phyloP scores from a whole-genome alignment of 306 rosid species.

The Glycine latifolia region DNA sequence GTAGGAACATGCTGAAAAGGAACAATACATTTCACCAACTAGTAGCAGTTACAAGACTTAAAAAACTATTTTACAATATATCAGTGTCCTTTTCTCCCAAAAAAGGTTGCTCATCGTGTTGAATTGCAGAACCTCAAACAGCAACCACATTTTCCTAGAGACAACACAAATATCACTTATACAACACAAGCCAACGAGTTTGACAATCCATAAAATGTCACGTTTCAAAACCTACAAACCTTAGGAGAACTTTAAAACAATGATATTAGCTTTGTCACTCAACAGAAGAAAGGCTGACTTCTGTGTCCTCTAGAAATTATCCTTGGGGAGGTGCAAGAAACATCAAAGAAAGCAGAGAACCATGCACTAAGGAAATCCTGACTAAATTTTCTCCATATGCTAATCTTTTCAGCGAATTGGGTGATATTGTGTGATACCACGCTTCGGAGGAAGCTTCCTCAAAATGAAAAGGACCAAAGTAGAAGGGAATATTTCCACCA shows the following conservation, averaged over 20 bases:
- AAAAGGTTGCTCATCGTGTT: conserved; percentile 42
- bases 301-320: conserved; percentile 45
- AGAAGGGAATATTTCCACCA: conserved; percentile 67
- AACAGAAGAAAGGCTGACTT: conserved; percentile 48
- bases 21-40: conserved; percentile 43
- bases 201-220: conserved; percentile 49
- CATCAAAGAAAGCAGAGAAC: conserved; percentile 48
- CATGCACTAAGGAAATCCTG: conserved; percentile 34
- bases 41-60: conserved; percentile 36
- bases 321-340: conserved; percentile 41
- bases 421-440: conserved; percentile 64
- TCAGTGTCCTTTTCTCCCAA: conserved; percentile 43
- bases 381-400: conserved; percentile 39
- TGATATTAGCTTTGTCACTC: conserved; percentile 51
- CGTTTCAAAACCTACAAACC: conserved; percentile 47
- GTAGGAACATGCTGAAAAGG: conserved; percentile 7
- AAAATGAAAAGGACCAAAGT: conserved; percentile 64
- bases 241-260: conserved; percentile 45
- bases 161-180: conserved; percentile 46
- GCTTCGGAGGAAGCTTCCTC: conserved; percentile 66
- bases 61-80: conserved; percentile 51
- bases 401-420: conserved; percentile 58
- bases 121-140: conserved; percentile 37
- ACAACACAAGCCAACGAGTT: conserved; percentile 49
- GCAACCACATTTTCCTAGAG: conserved; percentile 48